Conservation (phyloP, 495 filamentous ascomycete genomes). For the Aspergillus sclerotiicarbonarius region DNA sequence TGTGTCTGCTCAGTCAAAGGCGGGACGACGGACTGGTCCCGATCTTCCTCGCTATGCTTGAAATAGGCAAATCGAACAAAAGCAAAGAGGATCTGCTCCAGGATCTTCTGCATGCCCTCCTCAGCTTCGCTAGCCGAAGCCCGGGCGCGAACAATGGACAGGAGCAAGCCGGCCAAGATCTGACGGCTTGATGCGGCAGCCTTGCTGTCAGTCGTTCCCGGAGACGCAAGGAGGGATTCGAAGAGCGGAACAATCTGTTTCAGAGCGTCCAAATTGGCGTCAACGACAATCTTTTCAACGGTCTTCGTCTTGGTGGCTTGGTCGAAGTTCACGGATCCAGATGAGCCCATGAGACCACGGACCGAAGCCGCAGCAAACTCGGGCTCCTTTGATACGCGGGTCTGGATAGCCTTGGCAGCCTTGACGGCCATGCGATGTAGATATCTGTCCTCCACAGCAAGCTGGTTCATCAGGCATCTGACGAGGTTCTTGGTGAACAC, state of each 20-base stretch:
- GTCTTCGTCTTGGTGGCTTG: constrained; percentile 86
- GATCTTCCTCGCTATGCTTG: constrained; percentile 17
- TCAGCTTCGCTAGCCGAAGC: constrained; percentile 33
- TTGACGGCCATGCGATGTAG: constrained; percentile 78
- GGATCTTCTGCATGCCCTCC: constrained; percentile 29
- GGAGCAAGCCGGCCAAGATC: constrained; percentile 47
- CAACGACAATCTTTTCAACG: constrained; percentile 67
- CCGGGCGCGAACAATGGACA: constrained; percentile 43
- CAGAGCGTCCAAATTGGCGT: constrained; percentile 52
- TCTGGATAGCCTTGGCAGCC: constrained; percentile 64
- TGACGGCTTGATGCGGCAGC: constrained; percentile 45
- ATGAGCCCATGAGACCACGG: constrained; percentile 60
- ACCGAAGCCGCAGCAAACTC: constrained; percentile 58
- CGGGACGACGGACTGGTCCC: constrained; percentile 31
- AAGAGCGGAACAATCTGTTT: constrained; percentile 42
- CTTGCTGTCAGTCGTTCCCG: constrained; percentile 44
- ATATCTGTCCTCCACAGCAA: constrained; percentile 78
- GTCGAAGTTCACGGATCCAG: constrained; percentile 79
- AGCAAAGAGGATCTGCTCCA: constrained; percentile 41
- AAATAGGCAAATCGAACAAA: constrained; percentile 48
- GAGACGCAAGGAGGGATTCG: constrained; percentile 37
- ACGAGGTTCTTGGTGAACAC: constrained; percentile 83
- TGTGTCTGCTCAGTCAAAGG: constrained; percentile 59
- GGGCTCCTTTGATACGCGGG: constrained; percentile 63
- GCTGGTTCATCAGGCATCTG: constrained; percentile 81